Evolutionary conservation across 768 basidiomycete species (phyloP), one percentile per base, ranked within the genome.

Genomic region (Kwoniella sp.): DNA sequence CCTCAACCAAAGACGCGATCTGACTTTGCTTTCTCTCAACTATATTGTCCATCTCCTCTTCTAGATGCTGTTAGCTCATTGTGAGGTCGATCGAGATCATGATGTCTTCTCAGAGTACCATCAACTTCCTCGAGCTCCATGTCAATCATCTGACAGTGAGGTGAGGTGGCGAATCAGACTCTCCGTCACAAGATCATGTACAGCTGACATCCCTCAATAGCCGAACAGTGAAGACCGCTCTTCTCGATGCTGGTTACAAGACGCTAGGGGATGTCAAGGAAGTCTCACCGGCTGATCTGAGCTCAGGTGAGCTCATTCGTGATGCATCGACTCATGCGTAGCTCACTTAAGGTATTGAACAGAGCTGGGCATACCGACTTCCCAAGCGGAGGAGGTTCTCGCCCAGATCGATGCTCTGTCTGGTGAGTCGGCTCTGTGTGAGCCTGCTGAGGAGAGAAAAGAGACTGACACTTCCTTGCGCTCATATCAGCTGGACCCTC

Each of bases 191-290:
- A 4, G 15, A 2, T 45, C 48, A 28, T 13, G 5, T 45, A 8
- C 41, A 45, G 41, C 41, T 30, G 53, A 47, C 38, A 20, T 22
- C 50, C 7, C 1, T 50, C 20, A 7, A 28, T 20, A 54, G 66
- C 31, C 66, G 64, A 15, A 61, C 69, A 23, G 30, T 78, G 31
- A 71, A 74, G 41, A 30, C 52, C 8, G 68, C 73, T 1, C 66
- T 80, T 13, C 13, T 51, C 31, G 72, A 71, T 58, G 77, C 75
- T 13, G 75, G 75, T 1, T 80, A 77, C 66, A 61, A 52, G 22
- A 65, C 48, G 1, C 28, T 69, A 1, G 58, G 37, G 17, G 75
- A 80, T 38, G 28, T 80, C 7, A 31, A 55, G 22, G 38, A 31
- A 17, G 34, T 68, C 3, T 58, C 62, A 4, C 62, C 68, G 0